Conservation (phyloP, 371 early-diverging fungal genomes). For the Mortierella sp. region DNA sequence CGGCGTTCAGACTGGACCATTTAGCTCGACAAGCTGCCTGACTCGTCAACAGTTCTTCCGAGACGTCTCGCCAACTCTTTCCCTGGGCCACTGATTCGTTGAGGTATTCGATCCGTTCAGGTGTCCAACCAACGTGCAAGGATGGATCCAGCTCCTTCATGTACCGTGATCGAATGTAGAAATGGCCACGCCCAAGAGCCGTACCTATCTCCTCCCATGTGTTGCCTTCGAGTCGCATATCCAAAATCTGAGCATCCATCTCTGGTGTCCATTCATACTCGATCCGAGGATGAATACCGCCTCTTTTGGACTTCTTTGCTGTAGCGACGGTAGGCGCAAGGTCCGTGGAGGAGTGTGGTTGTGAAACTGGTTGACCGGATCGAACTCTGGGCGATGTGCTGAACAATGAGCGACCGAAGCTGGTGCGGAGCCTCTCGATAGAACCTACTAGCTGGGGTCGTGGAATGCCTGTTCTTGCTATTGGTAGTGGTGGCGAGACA, state of each 20-base stretch:
- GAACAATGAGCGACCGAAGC: too few species aligned
- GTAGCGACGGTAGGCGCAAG: not conserved
- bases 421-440: too few species aligned
- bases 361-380: not conserved
- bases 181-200: constrained; percentile 9
- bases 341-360: not conserved
- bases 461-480: not conserved
- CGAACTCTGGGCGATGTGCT: constrained; percentile 1
- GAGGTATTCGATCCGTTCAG: constrained; percentile 12
- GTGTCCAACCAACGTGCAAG: constrained; percentile 21
- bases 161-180: constrained; percentile 27
- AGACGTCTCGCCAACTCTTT: constrained; percentile 26
- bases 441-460: not conserved
- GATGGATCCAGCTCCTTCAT: constrained; percentile 29
- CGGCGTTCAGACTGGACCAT: constrained; percentile 28
- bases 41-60: constrained; percentile 20
- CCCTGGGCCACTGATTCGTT: constrained; percentile 25
- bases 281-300: not conserved
- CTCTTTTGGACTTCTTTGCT: not conserved
- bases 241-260: constrained; percentile 25
- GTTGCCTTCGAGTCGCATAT: constrained; percentile 41
- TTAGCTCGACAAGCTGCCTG: constrained; percentile 27
- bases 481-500: not conserved
- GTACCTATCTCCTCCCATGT: constrained; percentile 42
- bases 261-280: constrained; percentile 21